Base-by-base conservation (phyloP, 345 rosid genomes). In the Combretum micranthum region DNA sequence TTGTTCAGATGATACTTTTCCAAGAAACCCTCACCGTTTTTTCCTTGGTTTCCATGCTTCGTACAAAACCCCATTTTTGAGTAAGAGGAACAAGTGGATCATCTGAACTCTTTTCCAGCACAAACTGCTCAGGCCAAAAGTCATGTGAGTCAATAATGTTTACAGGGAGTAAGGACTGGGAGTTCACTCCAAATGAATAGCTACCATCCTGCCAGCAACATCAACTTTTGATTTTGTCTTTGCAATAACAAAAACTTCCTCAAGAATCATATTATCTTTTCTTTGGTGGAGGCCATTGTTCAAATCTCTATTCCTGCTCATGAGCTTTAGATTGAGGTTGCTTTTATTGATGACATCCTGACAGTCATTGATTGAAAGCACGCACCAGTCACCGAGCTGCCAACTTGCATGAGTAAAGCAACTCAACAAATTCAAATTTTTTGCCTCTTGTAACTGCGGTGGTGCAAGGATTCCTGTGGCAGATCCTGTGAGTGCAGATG, bases 331-430 rank as follows among this genome's bases (percentile, higher is more conserved):
- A 32, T 32, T 32, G 39, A 4, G 39, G 39, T 32, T 32, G 9
- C 0, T 52, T 47, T 57, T 61, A 54, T 70, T 77, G 44, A 46
- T 61, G 18, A 50, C 16, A 56, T 61, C 78, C 49, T 56, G 54
- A 50, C 46, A 9, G 16, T 79, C 73, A 57, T 75, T 63, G 49
- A 57, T 19, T 44, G 82, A 75, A 72, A 86, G 85, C 56, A 79
- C 62, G 52, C 97, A 93, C 97, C 90, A 87, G 75, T 93, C 99
- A 63, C 97, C 91, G n/a, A 83, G 77, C 72, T 87, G 97, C 99
- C 99, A 93, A 66, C 54, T 79, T 60, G 83, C 93, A 68, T 93
- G 85, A 53, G 75, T 63, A 66, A 83, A 85, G 53, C 77, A 79
- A 9, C 84, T 76, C 70, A 93, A 62, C 71, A 83, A 62, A 47